Evolutionary conservation across 2,329 filamentous ascomycete species (phyloP), one percentile per base, ranked within the genome.

Genomic region (Pseudogymnoascus verrucosus): DNA sequence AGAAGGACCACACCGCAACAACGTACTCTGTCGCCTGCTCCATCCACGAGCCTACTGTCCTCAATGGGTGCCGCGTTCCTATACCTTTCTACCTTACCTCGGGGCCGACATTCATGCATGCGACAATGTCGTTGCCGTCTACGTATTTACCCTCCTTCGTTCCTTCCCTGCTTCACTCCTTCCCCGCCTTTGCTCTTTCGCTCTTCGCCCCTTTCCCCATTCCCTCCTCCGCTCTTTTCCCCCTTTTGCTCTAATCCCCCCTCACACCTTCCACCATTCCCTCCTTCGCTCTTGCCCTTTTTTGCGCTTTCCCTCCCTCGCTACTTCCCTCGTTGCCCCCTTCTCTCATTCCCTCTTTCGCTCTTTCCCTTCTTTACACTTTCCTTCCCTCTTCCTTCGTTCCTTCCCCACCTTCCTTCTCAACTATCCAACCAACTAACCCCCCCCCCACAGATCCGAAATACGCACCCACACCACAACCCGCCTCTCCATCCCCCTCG

Each of bases 21-120:
- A 23, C 40, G 5, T 44, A 44, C 40, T 44, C 40, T 8, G 11
- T 44, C 40, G 40, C 40, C 19, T 44, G 40, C 40, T 23, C 40
- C 19, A 44, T 44, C 11, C 23, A 44, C 19, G 40, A 44, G 40
- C 40, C 40, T 19, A 44, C 10, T 11, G 10, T 44, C 3, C 40
- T 11, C 4, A 44, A 44, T 23, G 40, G 40, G 4, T 44, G 40
- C 19, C 40, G 40, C 1, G 65, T 63, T 14, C 64, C 69, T 6
- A 65, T 70, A 5, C 62, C 68, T 1, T 61, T 65, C 4, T 66
- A 70, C 36, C 64, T 70, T 2, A 69, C 69, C 5, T 61, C 63
- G 4, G 65, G 66, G 3, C 54, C 61, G 0, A 42, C 57, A 5
- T 64, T 61, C n/a, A 36, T 42, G 11, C 23, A 34, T 12, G 64